phyloP scores from a whole-genome alignment of 108 stramenopile species.

The Cylindrotheca closterium region DNA sequence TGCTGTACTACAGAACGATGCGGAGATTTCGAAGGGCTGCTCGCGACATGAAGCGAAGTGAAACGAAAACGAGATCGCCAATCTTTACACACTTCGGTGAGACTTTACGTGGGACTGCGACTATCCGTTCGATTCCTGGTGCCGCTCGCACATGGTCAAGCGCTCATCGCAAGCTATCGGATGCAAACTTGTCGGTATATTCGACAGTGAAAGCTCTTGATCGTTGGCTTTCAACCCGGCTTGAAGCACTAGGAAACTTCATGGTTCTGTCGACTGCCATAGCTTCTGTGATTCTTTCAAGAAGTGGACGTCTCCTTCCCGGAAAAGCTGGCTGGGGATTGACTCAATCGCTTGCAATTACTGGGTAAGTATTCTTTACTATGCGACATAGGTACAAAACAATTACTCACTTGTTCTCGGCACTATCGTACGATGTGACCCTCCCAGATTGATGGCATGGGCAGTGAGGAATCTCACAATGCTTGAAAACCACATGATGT shows the following conservation, averaged over 20 bases:
- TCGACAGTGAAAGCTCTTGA: conserved; percentile 75
- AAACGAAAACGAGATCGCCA: conserved; percentile 86
- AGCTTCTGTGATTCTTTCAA: conserved; percentile 54
- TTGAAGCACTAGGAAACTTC: conserved; percentile 76
- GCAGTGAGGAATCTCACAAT: conserved; percentile 66
- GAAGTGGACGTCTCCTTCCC: conserved; percentile 44
- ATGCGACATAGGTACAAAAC: no score
- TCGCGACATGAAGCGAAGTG: conserved; percentile 83
- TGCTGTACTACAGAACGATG: conserved; percentile 59
- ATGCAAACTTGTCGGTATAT: conserved; percentile 64
- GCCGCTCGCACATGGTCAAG: conserved; percentile 55
- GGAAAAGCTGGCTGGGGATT: conserved; percentile 85
- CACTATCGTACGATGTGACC: no score
- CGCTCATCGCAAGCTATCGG: conserved; percentile 49
- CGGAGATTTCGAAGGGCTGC: conserved; percentile 68
- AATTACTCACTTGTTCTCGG: no score
- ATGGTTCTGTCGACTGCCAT: conserved; percentile 65
- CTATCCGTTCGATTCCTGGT: conserved; percentile 83
- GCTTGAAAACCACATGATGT: conserved; percentile 69
- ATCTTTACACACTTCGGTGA: conserved; percentile 95
- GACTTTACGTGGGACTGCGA: conserved; percentile 82
- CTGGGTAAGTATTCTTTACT: conserved; percentile 40
- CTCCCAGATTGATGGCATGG: conserved; percentile 68
- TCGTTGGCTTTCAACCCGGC: conserved; percentile 73
- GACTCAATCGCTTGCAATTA: conserved; percentile 77